Evolutionary conservation across 768 basidiomycete species (phyloP), one percentile per base, ranked within the genome.

Genomic region (Boletus tomentosulus): DNA sequence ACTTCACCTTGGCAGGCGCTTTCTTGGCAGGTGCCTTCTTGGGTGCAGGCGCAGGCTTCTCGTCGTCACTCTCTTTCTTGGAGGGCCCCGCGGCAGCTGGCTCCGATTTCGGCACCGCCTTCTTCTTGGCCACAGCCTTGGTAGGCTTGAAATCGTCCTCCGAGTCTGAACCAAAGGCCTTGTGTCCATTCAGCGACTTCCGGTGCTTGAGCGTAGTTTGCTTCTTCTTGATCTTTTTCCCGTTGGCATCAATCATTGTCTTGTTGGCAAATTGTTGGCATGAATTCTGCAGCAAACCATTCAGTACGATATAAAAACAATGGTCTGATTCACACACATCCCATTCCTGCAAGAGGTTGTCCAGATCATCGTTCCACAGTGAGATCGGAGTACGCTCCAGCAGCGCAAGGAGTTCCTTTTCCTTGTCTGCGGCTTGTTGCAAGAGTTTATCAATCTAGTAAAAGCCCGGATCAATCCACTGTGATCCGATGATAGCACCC

Each of bases 281-380:
- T 3, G 69, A 68, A 66, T 66, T 70, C 78, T 80, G 47, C 22
- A 28, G 10, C 16, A 50, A 54, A 53, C 55, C 34, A 60, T 56
- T 58, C 24, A 42, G 35, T 11, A 41, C 25, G 1, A 5, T 28
- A 6, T 12, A 9, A 25, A 22, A 33, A 34, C 49, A 48, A 44
- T 24, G 19, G 39, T 16, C 16, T 13, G 37, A 53, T 51, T n/a
- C 38, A 8, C 12, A 74, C 87, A 89, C 95, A 72, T 89, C 80
- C 93, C 93, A 98, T 67, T 88, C 85, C 28, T 71, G 78, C 39
- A 92, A 67, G 78, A 98, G 95, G 35, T 67, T 73, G 60, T 97
- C 92, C 16, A 99, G 75, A 63, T 99, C 96, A 9, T 76, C 74
- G 62, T 92, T 89, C 96, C 96, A 99, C 58, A 99, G 75, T 57